Evolutionary conservation across 352 stramenopile species (phyloP).

Genomic region (Phytophthora sp.): DNA sequence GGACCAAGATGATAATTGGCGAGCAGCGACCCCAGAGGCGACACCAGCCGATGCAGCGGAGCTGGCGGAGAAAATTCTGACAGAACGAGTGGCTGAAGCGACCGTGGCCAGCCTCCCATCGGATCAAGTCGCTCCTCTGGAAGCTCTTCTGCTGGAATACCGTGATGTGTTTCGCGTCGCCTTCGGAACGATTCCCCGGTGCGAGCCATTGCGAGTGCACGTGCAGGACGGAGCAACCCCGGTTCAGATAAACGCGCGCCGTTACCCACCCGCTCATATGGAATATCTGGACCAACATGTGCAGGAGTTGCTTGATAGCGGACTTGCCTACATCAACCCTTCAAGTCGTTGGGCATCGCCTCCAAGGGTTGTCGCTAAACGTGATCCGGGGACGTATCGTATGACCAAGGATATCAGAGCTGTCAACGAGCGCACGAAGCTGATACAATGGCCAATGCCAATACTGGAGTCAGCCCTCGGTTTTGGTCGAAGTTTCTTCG

Average conservation of each 20-base stretch:
- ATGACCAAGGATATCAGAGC: conserved; percentile 9
- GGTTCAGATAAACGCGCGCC: neutral
- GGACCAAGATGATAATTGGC: neutral
- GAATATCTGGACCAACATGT: conserved; percentile 6
- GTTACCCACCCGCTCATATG: conserved; percentile 5
- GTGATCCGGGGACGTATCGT: neutral
- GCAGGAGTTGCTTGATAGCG: neutral
- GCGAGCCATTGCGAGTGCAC: neutral
- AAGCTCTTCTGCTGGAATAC: neutral
- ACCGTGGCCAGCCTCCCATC: neutral
- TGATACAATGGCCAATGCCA: conserved; percentile 14
- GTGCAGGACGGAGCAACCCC: neutral
- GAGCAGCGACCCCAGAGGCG: neutral
- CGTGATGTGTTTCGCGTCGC: conserved; percentile 7
- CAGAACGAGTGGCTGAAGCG: neutral
- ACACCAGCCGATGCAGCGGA: neutral
- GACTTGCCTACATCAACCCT: neutral
- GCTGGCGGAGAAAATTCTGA: neutral
- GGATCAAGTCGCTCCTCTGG: neutral
- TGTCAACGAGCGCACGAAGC: neutral
- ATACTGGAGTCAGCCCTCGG: neutral
- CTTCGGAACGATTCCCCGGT: conserved; percentile 6
- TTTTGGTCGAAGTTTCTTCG: neutral
- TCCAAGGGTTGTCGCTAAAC: neutral
- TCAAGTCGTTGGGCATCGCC: conserved; percentile 5